Percentiles rank a stretch among this genome's conserved stretches.
phyloP scores from a whole-genome alignment of 495 filamentous ascomycete genomes.

The Bacidia gigantensis region DNA sequence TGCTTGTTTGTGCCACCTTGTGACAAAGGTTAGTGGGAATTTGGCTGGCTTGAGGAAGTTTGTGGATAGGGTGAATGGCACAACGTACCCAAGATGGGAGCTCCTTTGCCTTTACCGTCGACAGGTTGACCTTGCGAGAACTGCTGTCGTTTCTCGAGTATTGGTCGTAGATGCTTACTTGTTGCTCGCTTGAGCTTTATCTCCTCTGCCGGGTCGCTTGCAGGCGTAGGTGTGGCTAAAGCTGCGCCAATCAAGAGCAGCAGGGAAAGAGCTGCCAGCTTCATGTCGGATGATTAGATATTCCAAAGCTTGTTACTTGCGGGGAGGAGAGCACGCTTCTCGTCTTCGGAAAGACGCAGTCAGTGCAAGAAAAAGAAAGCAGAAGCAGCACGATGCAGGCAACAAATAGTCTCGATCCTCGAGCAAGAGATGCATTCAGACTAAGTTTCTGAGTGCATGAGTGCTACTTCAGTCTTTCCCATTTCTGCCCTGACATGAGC shows the following conservation, averaged over 20 bases:
- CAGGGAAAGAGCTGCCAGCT: too few relatives aligned
- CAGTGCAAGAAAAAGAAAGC: too few relatives aligned
- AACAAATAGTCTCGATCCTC: background rate
- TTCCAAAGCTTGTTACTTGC: too few relatives aligned
- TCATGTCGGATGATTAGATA: too few relatives aligned
- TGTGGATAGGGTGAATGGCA: background rate
- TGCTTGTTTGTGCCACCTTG: conserved; percentile 25
- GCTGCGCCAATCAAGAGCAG: background rate
- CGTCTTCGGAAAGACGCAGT: too few relatives aligned
- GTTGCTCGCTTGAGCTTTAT: background rate
- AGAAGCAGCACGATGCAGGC: background rate
- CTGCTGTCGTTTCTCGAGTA: background rate
- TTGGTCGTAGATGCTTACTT: background rate
- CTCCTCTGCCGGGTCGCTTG: background rate
- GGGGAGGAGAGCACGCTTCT: too few relatives aligned
- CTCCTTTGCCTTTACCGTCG: background rate
- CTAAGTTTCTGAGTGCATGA: background rate
- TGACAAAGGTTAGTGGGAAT: background rate
- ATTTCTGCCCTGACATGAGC: background rate
- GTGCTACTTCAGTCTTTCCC: background rate
- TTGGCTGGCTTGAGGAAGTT: background rate
- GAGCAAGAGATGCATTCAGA: background rate
- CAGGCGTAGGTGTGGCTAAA: background rate
- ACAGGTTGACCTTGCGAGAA: background rate
- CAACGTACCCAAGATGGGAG: background rate